A percentile compares a stretch with the other conserved stretches of the same genome.
Conservation (phyloP, 805 yeast species). For the Wickerhamiella nectarea region DNA sequence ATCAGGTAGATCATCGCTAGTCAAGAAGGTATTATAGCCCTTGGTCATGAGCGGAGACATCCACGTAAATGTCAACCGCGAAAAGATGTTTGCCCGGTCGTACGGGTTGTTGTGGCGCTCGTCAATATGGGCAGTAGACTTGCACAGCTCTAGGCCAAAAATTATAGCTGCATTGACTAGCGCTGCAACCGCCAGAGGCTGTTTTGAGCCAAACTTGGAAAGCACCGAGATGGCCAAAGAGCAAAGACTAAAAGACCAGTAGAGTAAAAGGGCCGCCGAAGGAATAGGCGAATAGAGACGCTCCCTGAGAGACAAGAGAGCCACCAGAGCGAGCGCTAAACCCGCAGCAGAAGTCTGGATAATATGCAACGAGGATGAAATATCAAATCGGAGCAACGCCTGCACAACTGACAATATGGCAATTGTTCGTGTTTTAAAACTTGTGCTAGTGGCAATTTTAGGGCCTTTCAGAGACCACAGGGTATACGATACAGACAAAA, state of each 20-base stretch:
- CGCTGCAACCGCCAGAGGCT: slow-evolving; percentile 24
- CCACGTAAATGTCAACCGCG: slow-evolving; percentile 76
- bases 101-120: slow-evolving; percentile 31
- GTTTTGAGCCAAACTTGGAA: slow-evolving; percentile 12
- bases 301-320: slow-evolving; percentile 55
- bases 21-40: slow-evolving; percentile 49
- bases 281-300: slow-evolving; percentile 53
- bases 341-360: slow-evolving; percentile 30
- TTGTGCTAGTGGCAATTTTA: not conserved
- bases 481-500: not conserved
- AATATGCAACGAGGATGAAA: slow-evolving; percentile 15
- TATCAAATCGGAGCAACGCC: not conserved
- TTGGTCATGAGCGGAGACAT: slow-evolving; percentile 71
- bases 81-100: slow-evolving; percentile 55
- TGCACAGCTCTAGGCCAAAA: slow-evolving; percentile 33
- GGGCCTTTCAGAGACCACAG: not conserved
- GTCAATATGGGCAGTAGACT: slow-evolving; percentile 24
- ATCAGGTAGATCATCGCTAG: slow-evolving; percentile 55
- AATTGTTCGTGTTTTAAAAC: not conserved
- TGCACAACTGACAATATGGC: not conserved
- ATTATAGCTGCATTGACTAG: slow-evolving; percentile 30
- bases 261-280: slow-evolving; percentile 52
- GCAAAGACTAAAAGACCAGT: slow-evolving; percentile 48
- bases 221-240: not conserved
- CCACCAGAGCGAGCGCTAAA: slow-evolving; percentile 37